Base-by-base conservation (phyloP, 2,329 filamentous ascomycete species). In the Alternaria triticina region DNA sequence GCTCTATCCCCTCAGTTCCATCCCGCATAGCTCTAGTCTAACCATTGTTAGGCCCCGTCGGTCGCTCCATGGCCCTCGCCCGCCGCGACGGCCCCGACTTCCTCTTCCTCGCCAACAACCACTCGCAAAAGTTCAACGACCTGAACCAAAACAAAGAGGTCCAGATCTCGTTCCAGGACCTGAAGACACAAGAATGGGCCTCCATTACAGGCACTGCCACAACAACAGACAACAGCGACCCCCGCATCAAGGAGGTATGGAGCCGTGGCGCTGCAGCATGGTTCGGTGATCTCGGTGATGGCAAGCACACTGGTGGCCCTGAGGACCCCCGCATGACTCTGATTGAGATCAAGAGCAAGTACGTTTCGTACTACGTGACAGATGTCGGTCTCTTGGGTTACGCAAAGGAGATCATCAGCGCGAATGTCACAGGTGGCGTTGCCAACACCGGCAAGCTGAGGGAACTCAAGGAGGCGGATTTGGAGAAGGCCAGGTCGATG, bases 11-110 rank as follows among this genome's bases (percentile, higher is more conserved):
- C 45, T 33, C 17, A 15, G 7, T 25, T 25, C 5, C 12, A n/a
- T 47, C 8, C 30, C 25, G 17, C 27, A 11, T n/a, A 28, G 5
- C 17, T 20, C 28, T 13, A 23, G 20, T n/a, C 8, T 65, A 61
- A 64, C 43, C 56, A 9, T 30, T n/a, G 46, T 10, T 36, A 77
- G 76, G 77, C 57, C 81, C 81, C 15, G 80, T 83, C 33, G 79
- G 79, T 40, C 82, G 84, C 63, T 81, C 82, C 59, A 86, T 86
- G 84, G 83, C 80, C 49, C 71, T 84, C 25, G 82, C 82, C 57
- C 82, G 92, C 90, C 78, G 92, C 56, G 68, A 70, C 54, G 84
- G 84, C 11, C 83, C 83, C 7, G 83, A 86, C 72, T 83, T 85
- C 71, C 80, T 85, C 67, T 85, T 84, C 77, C 80, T 86, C 50